Conservation (phyloP, 2,329 filamentous ascomycete genomes). For the Claviceps digitariae region DNA sequence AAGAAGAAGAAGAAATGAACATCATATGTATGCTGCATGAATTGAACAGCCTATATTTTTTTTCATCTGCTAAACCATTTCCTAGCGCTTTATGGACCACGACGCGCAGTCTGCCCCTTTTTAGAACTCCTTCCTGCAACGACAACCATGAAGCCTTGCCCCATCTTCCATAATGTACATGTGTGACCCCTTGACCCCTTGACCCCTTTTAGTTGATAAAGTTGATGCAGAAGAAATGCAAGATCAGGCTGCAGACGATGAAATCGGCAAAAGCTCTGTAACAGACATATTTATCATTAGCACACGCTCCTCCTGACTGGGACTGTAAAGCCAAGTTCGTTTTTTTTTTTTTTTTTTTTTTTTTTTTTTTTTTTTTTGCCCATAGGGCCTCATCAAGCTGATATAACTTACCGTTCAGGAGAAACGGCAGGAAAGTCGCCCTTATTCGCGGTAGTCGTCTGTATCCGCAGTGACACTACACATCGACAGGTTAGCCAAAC, state of each 20-base stretch:
- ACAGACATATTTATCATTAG: neutral
- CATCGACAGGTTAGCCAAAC: neutral
- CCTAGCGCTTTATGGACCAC: neutral
- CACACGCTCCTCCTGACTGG: neutral
- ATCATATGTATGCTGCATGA: neutral
- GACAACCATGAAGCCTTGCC: neutral
- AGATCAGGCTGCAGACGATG: conserved; percentile 81
- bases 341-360: neutral
- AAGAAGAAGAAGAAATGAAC: neutral
- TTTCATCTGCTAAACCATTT: neutral
- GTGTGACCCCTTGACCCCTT: too few relatives aligned
- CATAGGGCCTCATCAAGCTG: neutral
- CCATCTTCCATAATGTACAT: neutral
- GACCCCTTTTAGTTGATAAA: conserved; percentile 70
- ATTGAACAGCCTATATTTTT: neutral
- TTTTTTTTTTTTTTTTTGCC: neutral
- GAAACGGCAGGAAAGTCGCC: conserved; percentile 62
- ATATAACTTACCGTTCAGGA: conserved; percentile 54
- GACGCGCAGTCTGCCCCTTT: neutral
- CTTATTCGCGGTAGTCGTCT: conserved; percentile 76
- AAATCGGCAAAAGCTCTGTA: conserved; percentile 88
- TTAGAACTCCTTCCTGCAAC: neutral
- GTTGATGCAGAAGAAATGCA: conserved; percentile 99
- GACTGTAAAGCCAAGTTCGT: neutral
- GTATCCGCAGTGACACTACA: conserved; percentile 63